Percentiles rank a stretch among this genome's conserved stretches.
phyloP scores from a whole-genome alignment of 495 filamentous ascomycete species.

The Glonium stellatum region DNA sequence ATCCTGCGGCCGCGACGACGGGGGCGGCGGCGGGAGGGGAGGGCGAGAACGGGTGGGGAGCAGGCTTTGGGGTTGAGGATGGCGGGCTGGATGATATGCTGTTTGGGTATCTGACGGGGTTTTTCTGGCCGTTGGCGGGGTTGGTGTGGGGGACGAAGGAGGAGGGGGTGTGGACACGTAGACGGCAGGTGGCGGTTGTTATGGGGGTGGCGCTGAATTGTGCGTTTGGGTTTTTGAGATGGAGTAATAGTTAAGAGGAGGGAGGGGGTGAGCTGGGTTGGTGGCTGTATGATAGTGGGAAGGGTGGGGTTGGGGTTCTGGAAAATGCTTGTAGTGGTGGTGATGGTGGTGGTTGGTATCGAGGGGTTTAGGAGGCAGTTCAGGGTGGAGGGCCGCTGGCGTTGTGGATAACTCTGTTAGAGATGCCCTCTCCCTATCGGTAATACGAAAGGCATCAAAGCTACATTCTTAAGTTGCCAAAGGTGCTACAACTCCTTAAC shows the following conservation, averaged over 20 bases:
- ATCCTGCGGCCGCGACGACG: conserved; percentile 32
- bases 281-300: no score
- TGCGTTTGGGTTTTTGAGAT: conserved; percentile 59
- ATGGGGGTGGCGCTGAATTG: conserved; percentile 71
- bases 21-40: conserved; percentile 28
- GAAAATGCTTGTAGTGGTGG: no score
- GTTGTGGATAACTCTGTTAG: no score
- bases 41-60: conserved; percentile 32
- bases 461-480: conserved; percentile 32
- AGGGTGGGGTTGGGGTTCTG: no score
- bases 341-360: no score
- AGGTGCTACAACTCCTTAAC: conserved; percentile 24
- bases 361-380: no score
- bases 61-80: conserved; percentile 45
- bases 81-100: conserved; percentile 73
- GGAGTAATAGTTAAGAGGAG: conserved; percentile 27
- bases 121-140: conserved; percentile 87
- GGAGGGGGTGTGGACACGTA: conserved; percentile 77
- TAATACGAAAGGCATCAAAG: conserved; percentile 41
- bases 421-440: no score
- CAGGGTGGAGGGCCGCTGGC: no score
- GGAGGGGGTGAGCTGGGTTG: background rate
- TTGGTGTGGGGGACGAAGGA: conserved; percentile 78
- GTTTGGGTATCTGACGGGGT: conserved; percentile 80
- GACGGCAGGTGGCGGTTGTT: conserved; percentile 76